These are phyloP conservation scores for Ceratocystis colombiana DNA, from an alignment of 2,329 filamentous ascomycete genomes.

Conservation along the genomic window DNA sequence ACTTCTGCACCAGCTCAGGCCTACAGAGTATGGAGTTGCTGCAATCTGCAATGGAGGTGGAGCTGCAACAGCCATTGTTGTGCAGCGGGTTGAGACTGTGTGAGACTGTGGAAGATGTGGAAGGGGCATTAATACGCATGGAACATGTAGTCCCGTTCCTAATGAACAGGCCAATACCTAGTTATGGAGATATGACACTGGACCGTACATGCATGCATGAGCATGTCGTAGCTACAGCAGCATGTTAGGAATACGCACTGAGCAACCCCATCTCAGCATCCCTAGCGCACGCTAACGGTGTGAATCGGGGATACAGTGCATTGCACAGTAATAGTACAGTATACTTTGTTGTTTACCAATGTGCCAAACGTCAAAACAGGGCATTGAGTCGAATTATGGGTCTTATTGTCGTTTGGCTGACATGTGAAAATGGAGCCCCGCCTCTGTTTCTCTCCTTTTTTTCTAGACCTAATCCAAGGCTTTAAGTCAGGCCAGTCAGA, in stretches of 20 bases:
- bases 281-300: neutral
- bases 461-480: neutral
- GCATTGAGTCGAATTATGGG: slow-evolving; percentile 7
- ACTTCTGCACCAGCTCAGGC: slow-evolving; percentile 79
- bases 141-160: neutral
- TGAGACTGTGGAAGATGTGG: slow-evolving; percentile 29
- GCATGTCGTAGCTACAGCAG: neutral
- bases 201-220: neutral
- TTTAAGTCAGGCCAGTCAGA: neutral
- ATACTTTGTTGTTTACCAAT: neutral
- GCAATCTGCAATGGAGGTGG: slow-evolving; percentile 97
- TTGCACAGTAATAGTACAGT: neutral
- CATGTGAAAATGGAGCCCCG: slow-evolving; percentile 24
- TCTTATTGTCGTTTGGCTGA: slow-evolving; percentile 7
- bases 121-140: neutral
- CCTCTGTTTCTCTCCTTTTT: neutral
- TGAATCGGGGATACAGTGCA: neutral
- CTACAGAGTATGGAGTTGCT: slow-evolving; percentile 86
- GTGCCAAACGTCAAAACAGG: slow-evolving; percentile 12
- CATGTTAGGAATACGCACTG: neutral
- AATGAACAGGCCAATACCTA: neutral
- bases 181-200: neutral
- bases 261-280: neutral
- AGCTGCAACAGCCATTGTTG: slow-evolving; percentile 80
- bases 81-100: slow-evolving; percentile 64